These are phyloP conservation scores for Xylaria sp. DNA, from an alignment of 2,329 filamentous ascomycete genomes.

Conservation along the genomic window DNA sequence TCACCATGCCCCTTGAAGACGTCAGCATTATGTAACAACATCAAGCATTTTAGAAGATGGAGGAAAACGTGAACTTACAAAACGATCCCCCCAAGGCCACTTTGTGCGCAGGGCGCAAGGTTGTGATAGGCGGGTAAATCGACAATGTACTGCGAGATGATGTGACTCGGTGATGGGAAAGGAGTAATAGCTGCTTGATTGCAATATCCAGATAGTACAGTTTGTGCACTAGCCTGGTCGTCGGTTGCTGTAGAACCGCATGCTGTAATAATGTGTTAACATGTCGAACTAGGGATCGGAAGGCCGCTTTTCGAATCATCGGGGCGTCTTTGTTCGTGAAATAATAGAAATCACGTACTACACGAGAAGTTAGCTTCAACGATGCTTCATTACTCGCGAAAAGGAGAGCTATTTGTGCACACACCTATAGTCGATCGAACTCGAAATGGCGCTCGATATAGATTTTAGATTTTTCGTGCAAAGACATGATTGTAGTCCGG, in stretches of 20 bases:
- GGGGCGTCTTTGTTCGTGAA: not conserved
- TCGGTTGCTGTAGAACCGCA: conserved; percentile 60
- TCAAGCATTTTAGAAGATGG: not conserved
- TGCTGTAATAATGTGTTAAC: conserved; percentile 37
- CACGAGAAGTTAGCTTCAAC: conserved; percentile 1
- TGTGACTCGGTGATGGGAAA: conserved; percentile 57
- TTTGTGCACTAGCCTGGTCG: conserved; percentile 59
- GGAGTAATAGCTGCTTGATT: conserved; percentile 53
- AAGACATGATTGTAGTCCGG: conserved; percentile 62
- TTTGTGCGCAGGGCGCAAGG: conserved; percentile 57
- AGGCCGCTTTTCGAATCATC: not conserved
- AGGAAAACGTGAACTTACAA: conserved; percentile 45
- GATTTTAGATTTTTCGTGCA: conserved; percentile 59
- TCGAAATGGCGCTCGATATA: conserved; percentile 54
- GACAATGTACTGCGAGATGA: conserved; percentile 60
- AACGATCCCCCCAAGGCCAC: conserved; percentile 54
- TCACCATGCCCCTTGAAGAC: conserved; percentile 50
- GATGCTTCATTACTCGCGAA: not conserved
- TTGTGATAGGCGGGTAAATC: conserved; percentile 58
- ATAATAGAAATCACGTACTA: conserved; percentile 25
- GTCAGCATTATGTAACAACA: conserved; percentile 5
- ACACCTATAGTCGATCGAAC: conserved; percentile 51
- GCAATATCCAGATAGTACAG: conserved; percentile 61
- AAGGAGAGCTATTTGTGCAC: not conserved
- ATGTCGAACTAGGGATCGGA: not conserved